Base-by-base conservation (phyloP, 495 filamentous ascomycete species). In the Aspergillus affinis region DNA sequence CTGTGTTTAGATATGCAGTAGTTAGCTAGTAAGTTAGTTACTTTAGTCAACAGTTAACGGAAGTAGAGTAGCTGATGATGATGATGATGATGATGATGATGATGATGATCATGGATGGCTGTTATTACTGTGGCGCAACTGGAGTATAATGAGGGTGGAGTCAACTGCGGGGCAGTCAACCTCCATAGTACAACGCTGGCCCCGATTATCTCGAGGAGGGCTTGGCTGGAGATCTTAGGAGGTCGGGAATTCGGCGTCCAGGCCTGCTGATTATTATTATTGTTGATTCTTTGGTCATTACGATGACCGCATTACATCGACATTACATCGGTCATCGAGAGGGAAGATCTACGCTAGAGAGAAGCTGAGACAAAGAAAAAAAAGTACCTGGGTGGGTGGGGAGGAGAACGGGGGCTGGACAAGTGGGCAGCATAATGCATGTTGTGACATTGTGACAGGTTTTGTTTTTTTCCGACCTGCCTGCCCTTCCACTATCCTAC, bases 221-320 rank as follows among this genome's bases (percentile, higher is more conserved):
- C 48, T 52, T 45, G 48, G 48, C 32, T 44, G 52, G 47, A 49
- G 51, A 47, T 49, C 41, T 50, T 12, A 26, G 32, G 32, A 36
- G 9, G 9, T 13, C 4, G 2, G 32, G 7, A n/a, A n/a, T n/a
- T n/a, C 23, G 23, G 23, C 13, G 36, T 41, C 36, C 36, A 13
- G 36, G 36, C 36, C 36, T 18, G 19, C 13, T 13, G 13, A 27
- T 19, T 23, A 26, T 26, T 26, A 26, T 26, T 26, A 26, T 2
- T 26, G 29, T 26, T 29, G 21, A 17, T 53, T 32, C 1, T 53
- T 32, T 2, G 23, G 15, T 30, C 23, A 30, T 30, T 27, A 30
- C 27, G 30, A 32, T 48, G 54, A 52, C 44, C 8, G 30, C 48
- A 56, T 55, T 44, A 36, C 56, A 54, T 62, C 58, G 50, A 47